These are phyloP conservation scores for Drosera capensis DNA, from an alignment of 148 eudicot species.

Conservation along the genomic window DNA sequence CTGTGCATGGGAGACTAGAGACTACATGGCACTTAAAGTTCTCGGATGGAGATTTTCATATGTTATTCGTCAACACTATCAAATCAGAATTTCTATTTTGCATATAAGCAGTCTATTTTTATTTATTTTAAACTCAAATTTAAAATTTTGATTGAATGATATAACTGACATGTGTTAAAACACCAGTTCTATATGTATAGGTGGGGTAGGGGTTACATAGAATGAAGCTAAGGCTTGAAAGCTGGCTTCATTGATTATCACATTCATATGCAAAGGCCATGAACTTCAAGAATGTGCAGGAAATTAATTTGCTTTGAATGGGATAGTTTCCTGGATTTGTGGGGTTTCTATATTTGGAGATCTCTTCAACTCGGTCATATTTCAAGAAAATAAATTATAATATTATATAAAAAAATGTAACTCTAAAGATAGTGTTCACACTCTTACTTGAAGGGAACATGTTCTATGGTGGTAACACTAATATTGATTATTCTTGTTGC, in stretches of 20 bases:
- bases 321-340: not conserved
- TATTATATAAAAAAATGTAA: slow-evolving; percentile 2
- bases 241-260: slow-evolving; percentile 6
- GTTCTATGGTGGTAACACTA: too few species aligned
- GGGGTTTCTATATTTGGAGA: not conserved
- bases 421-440: not conserved
- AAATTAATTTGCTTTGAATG: not conserved
- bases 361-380: not conserved
- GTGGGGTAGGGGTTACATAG: too few species aligned
- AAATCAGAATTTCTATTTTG: too few species aligned
- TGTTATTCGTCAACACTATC: too few species aligned
- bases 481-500: slow-evolving; percentile 10
- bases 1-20: too few species aligned
- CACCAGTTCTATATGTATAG: not conserved
- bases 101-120: not conserved
- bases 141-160: not conserved
- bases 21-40: too few species aligned
- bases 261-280: not conserved
- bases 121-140: not conserved
- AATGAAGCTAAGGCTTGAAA: not conserved
- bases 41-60: too few species aligned
- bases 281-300: not conserved
- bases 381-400: not conserved
- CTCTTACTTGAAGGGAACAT: too few species aligned
- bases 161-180: not conserved